Evolutionary conservation across 768 basidiomycete species (phyloP).

Genomic region (Russula dissimulans): DNA sequence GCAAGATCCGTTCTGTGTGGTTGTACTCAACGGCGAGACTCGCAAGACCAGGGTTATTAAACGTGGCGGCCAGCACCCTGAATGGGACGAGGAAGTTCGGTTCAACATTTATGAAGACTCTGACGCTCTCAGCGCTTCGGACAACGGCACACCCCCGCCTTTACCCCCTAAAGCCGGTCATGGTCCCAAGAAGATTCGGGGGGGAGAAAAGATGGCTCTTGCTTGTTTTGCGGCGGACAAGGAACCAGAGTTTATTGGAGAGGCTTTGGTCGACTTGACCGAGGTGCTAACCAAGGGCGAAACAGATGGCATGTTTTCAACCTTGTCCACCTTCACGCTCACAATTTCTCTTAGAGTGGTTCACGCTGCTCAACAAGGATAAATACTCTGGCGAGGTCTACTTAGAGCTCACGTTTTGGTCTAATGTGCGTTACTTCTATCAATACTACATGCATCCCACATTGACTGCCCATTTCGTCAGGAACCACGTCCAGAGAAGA

Average conservation of each 20-base stretch:
- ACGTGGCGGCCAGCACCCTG: slow-evolving; percentile 95
- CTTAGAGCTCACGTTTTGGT: slow-evolving; percentile 95
- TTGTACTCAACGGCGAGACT: slow-evolving; percentile 72
- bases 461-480: slow-evolving; percentile 24
- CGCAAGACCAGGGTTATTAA: slow-evolving; percentile 89
- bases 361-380: slow-evolving; percentile 79
- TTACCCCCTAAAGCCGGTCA: slow-evolving; percentile 52
- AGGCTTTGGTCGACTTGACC: slow-evolving; percentile 76
- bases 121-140: slow-evolving; percentile 23
- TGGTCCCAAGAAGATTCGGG: slow-evolving; percentile 45
- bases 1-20: slow-evolving; percentile 91
- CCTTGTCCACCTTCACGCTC: slow-evolving; percentile 2
- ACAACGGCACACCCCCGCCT: slow-evolving; percentile 44
- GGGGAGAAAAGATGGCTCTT: slow-evolving; percentile 66
- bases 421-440: slow-evolving; percentile 51
- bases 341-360: slow-evolving; percentile 68
- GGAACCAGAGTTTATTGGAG: slow-evolving; percentile 95
- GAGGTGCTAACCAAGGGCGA: slow-evolving; percentile 92
- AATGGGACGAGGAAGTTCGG: slow-evolving; percentile 97
- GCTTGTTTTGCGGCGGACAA: slow-evolving; percentile 93
- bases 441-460: background rate
- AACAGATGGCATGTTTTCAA: slow-evolving; percentile 69
- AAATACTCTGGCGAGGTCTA: slow-evolving; percentile 95
- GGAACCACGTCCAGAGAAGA: slow-evolving; percentile 77
- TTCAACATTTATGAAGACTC: slow-evolving; percentile 82